Base-by-base conservation (phyloP, 2,329 filamentous ascomycete species). In the Cladosporium sp. region DNA sequence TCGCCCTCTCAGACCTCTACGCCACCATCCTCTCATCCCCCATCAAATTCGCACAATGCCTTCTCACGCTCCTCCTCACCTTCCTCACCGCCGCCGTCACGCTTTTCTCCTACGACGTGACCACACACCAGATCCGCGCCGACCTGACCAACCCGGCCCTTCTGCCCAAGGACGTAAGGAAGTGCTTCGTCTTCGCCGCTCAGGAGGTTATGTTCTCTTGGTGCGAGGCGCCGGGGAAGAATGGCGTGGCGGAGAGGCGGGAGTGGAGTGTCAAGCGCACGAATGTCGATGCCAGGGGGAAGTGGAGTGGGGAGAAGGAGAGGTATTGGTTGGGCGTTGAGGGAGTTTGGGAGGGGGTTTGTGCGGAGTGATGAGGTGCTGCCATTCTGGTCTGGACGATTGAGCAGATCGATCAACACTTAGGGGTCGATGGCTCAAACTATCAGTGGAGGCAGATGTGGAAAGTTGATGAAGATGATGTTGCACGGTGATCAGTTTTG, bases 301-400 rank as follows among this genome's bases (percentile, higher is more conserved):
- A 48, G 22, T 62, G 60, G 62, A 61, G 52, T 3, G 51, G 53
- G 5, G 54, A 63, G 50, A 59, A 64, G 51, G 61, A 63, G 51
- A 51, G 62, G 30, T 63, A 62, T 45, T 64, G 62, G 61, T 29
- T 56, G 19, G 58, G 61, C 1, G 56, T 64, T 15, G 62, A 63
- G 48, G 59, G 56, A 29, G 59, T 58, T n/a, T 64, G 60, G 61
- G 59, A 63, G 20, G 55, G 58, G 7, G 43, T 36, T 2, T 42
- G 37, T 17, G 6, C 15, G 4, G 12, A 36, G 7, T 48, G 27
- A 41, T 4, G 22, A 27, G 5, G 9, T 9, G 22, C 22, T 9
- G 22, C n/a, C n/a, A 27, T 9, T 4, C 22, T 27, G 22, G 9
- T 27, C 5, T 27, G 5, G 9, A 27, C 22, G 5, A 27, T 9